Base-by-base conservation (phyloP, 768 basidiomycete genomes). In the Xerocomellus intermedius region DNA sequence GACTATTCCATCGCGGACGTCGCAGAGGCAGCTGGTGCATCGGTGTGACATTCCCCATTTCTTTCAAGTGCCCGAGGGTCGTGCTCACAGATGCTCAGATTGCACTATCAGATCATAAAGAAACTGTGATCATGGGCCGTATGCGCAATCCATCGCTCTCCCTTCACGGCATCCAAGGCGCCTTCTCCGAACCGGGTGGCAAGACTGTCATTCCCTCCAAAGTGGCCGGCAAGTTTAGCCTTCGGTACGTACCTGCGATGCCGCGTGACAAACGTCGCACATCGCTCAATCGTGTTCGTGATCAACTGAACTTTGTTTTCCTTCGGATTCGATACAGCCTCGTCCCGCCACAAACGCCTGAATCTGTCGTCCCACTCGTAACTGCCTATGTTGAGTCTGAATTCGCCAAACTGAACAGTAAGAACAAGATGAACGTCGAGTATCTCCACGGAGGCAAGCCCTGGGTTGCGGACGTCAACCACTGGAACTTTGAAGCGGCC, bases 181-280 rank as follows among this genome's bases (percentile, higher is more conserved):
- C 94, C 2, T 97, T 95, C 77, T 91, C 82, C 52, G 85, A 83
- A 0, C 79, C 82, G 0, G 91, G 3, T 83, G 80, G 16, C 19
- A 94, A 93, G 82, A 98, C 95, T 0, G 95, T 98, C 65, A 98
- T 98, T 54, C 95, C 95, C 0, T 92, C 93, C 32, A 85, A 86
- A 55, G 91, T 89, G 10, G 70, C 81, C 35, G 94, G 94, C 42
- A 97, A 97, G 73, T 98, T 97, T 79, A 94, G 92, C 64, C 90
- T 98, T 71, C 89, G 95, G 78, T 88, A 70, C 28, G 81, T 71
- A 16, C 32, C 19, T 30, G n/a, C 50, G 36, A 46, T 35, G 32
- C 28, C 36, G 33, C n/a, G 21, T 26, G 19, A 37, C 19, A 8
- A 13, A 35, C 16, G 19, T 22, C 38, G 33, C 2, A 8, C 13